Evolutionary conservation across 129 eudicot genomes (phyloP).

Genomic region (Saussurea involucrata): DNA sequence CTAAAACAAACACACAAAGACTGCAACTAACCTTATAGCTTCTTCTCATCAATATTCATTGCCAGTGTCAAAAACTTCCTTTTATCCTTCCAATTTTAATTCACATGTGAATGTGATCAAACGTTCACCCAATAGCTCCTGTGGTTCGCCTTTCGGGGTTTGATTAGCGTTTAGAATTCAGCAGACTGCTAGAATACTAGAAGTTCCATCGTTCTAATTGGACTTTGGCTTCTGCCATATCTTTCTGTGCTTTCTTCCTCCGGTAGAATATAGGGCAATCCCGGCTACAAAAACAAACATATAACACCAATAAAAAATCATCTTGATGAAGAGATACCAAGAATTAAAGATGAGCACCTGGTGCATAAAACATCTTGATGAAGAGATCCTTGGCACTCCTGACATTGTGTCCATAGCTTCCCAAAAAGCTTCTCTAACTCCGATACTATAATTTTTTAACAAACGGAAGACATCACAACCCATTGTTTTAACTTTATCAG

Average conservation of each 20-base stretch:
- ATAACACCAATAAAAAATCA: neutral
- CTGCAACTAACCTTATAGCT: no score
- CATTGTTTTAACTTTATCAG: neutral
- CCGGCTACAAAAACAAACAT: conserved; percentile 49
- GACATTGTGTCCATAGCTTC: conserved; percentile 98
- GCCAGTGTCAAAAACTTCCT: no score
- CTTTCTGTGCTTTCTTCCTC: conserved; percentile 98
- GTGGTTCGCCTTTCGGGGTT: neutral
- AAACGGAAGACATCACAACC: neutral
- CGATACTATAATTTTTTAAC: conserved; percentile 47
- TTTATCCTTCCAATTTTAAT: neutral
- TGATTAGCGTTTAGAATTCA: neutral
- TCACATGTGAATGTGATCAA: no score
- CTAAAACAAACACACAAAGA: neutral
- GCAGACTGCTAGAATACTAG: conserved; percentile 3
- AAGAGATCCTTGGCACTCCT: conserved; percentile 99
- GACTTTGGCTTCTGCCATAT: conserved; percentile 96
- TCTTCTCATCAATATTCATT: no score
- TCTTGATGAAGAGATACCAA: no score
- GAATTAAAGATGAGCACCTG: conserved; percentile 40
- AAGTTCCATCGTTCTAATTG: conserved; percentile 95
- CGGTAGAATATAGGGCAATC: conserved; percentile 98
- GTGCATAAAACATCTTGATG: conserved; percentile 99
- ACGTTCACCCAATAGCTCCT: neutral
- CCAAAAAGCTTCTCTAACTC: conserved; percentile 92